phyloP scores from a whole-genome alignment of 2,329 filamentous ascomycete species.

The Zopfia rhizophila region DNA sequence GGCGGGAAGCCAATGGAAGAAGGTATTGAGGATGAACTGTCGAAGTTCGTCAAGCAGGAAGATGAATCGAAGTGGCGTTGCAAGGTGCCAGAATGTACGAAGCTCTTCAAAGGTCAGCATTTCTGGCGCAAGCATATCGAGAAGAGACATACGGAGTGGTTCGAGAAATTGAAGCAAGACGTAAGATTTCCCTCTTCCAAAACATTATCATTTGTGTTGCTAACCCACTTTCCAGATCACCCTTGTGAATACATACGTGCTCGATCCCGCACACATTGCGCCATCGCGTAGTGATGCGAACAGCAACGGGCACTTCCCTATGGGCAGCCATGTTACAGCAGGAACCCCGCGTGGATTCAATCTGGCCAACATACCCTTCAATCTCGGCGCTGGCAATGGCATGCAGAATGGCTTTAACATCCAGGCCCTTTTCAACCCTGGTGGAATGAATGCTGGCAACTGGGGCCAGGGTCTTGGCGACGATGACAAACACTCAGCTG shows the following conservation, averaged over 20 bases:
- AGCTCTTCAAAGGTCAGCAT: conserved; percentile 95
- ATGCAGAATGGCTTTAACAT: conserved; percentile 50
- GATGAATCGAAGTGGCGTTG: conserved; percentile 97
- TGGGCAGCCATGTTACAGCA: conserved; percentile 74
- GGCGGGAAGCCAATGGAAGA: conserved; percentile 90
- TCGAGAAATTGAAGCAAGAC: conserved; percentile 81
- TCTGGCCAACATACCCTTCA: conserved; percentile 74
- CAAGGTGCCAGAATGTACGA: conserved; percentile 94
- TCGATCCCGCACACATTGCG: conserved; percentile 94
- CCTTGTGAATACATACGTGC: conserved; percentile 91
- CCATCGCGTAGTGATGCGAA: conserved; percentile 93
- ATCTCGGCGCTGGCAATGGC: conserved; percentile 65
- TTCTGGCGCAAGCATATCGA: conserved; percentile 99
- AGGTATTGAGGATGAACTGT: conserved; percentile 84
- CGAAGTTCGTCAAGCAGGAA: conserved; percentile 93
- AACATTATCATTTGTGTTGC: conserved; percentile 2
- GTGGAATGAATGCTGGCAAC: conserved; percentile 57
- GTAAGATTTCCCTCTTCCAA: conserved; percentile 65
- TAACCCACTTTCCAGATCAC: conserved; percentile 69
- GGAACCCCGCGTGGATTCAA: conserved; percentile 95
- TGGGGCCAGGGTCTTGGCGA: conserved; percentile 63
- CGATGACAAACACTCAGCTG: conserved; percentile 51
- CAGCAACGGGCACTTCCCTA: conserved; percentile 93
- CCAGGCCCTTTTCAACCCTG: conserved; percentile 61
- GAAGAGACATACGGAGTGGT: conserved; percentile 92